Base-by-base conservation (phyloP, 805 yeast genomes). In the Lipomyces starkeyi region DNA sequence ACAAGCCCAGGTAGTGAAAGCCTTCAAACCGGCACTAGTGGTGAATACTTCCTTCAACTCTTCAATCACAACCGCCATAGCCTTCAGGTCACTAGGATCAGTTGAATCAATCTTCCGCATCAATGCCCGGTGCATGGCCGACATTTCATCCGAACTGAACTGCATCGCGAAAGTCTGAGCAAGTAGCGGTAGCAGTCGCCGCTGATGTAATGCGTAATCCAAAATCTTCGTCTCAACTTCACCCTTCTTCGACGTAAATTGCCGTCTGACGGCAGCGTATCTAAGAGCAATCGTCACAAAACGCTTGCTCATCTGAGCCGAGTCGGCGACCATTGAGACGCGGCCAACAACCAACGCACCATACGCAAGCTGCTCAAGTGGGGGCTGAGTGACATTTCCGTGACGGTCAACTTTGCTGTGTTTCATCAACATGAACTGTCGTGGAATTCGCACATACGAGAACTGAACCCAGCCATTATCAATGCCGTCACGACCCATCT, bases 391-490 rank as follows among this genome's bases (percentile, higher is more conserved):
- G 67, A 91, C 96, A 61, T 85, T 85, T 57, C 93, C 93, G 25
- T 87, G 86, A n/a, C 83, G 79, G 58, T 85, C 84, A 63, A 93
- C 91, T 76, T 87, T 85, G 63, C 93, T 86, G 80, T 88, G 93
- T 78, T 88, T 91, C 79, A 88, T 87, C 74, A 93, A 82, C 95
- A 93, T 88, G 79, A 84, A 90, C 76, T 85, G 88, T 70, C 93
- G 85, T 65, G 98, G 98, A 71, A 93, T 90, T 61, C 88, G 84
- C 62, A 92, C 97, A 73, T 88, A 84, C 61, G 90, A 83, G 80
- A 91, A 93, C 80, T 93, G 97, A 75, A 93, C 91, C 97, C 97
- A 93, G 63, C 98, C 98, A 78, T 93, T 93, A 77, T 93, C 98
- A 73, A 93, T 91, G 66, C 97, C 97, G 76, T 93, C 95, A 76